Evolutionary conservation across 2,329 filamentous ascomycete genomes (phyloP).

Genomic region (Penicillium sp.): DNA sequence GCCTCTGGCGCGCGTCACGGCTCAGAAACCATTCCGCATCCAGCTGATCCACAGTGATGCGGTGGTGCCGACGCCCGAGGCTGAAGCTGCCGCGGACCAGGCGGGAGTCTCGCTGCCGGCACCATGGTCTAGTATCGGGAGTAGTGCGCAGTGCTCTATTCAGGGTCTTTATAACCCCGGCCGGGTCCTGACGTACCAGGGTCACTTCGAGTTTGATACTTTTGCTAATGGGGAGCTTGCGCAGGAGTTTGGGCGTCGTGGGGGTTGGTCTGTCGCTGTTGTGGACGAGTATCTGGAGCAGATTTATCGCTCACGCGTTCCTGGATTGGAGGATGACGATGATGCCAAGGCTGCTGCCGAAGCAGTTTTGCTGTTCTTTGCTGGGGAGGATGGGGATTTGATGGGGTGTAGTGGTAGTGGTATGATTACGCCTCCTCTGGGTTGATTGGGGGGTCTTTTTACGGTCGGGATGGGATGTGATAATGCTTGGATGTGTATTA

Average conservation of each 20-base stretch:
- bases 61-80: conserved; percentile 20
- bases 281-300: conserved; percentile 17
- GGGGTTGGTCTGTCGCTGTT: conserved; percentile 19
- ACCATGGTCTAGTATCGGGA: conserved; percentile 32
- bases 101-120: conserved; percentile 14
- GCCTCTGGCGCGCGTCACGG: conserved; percentile 1
- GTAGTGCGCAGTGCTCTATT: conserved; percentile 25
- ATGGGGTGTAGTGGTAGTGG: conserved; percentile 9
- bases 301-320: conserved; percentile 20
- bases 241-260: conserved; percentile 22
- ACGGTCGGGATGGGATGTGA: neutral
- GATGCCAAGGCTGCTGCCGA: conserved; percentile 35
- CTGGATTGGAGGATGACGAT: conserved; percentile 25
- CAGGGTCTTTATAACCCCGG: conserved; percentile 31
- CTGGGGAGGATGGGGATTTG: conserved; percentile 11
- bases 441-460: neutral
- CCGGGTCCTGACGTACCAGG: conserved; percentile 32
- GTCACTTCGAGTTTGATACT: conserved; percentile 34
- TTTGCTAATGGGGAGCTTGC: conserved; percentile 26
- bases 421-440: conserved; percentile 24
- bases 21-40: conserved; percentile 21
- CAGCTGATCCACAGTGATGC: conserved; percentile 37
- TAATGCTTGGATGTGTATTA: neutral
- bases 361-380: conserved; percentile 33
- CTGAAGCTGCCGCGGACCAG: neutral